Conservation (phyloP, 192 early-diverging fungal species). For the Funneliformis geosporum region DNA sequence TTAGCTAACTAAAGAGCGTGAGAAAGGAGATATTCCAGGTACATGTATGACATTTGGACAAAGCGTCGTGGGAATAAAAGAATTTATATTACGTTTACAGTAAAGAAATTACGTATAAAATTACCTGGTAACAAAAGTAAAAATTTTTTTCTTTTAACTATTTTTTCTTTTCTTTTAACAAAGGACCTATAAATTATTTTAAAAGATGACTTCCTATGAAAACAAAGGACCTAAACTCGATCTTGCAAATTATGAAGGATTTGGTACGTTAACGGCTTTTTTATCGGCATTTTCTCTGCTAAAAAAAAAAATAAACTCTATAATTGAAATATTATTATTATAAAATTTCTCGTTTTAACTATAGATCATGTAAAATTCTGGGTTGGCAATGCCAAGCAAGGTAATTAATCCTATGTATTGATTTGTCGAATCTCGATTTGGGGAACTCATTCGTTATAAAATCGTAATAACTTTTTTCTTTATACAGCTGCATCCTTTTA, state of each 20-base stretch:
- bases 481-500: slow-evolving; percentile 84
- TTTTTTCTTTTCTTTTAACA: background rate
- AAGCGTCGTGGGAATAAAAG: too few relatives aligned
- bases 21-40: too few relatives aligned
- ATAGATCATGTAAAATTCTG: slow-evolving; percentile 48
- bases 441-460: background rate
- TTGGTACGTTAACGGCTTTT: slow-evolving; percentile 34
- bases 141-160: background rate
- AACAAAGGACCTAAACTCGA: slow-evolving; percentile 60
- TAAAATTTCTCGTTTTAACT: background rate
- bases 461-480: background rate
- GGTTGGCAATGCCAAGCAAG: slow-evolving; percentile 53
- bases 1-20: too few relatives aligned
- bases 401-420: slow-evolving; percentile 15
- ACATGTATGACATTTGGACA: too few relatives aligned
- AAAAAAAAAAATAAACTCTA: too few relatives aligned
- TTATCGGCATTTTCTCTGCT: background rate
- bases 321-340: too few relatives aligned
- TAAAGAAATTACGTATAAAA: too few relatives aligned
- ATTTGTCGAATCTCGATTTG: too few relatives aligned
- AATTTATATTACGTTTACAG: too few relatives aligned
- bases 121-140: too few relatives aligned
- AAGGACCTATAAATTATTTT: too few relatives aligned
- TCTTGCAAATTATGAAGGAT: slow-evolving; percentile 67
- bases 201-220: slow-evolving; percentile 64